Percentiles rank a stretch among this genome's conserved stretches.
These are phyloP conservation scores for Thalia dealbata DNA, from an alignment of 176 grass and related monocot species.

Conservation along the genomic window DNA sequence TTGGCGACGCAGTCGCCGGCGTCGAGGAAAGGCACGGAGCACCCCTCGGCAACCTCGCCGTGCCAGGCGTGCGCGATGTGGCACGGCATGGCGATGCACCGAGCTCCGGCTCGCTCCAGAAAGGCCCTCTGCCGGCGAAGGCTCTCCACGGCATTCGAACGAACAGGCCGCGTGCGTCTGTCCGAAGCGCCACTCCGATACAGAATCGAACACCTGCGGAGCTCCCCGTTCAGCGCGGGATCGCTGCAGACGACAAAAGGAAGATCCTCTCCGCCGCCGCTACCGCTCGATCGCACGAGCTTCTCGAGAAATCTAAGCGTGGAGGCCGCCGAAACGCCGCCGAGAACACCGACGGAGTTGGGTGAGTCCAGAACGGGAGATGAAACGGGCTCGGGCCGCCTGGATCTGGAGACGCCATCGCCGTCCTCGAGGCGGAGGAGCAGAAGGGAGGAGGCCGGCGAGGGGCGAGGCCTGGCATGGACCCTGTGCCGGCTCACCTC, in stretches of 20 bases:
- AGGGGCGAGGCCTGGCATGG: neutral
- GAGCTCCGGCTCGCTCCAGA: slow-evolving; percentile 52
- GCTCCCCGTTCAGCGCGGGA: slow-evolving; percentile 30
- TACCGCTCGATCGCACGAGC: slow-evolving; percentile 38
- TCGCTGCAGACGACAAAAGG: slow-evolving; percentile 60
- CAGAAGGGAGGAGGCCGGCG: neutral
- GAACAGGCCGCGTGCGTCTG: neutral
- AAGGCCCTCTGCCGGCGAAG: slow-evolving; percentile 39
- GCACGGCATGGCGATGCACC: slow-evolving; percentile 77
- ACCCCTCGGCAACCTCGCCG: slow-evolving; percentile 45
- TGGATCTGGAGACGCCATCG: slow-evolving; percentile 13
- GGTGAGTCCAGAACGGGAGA: slow-evolving; percentile 27
- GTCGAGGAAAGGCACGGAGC: slow-evolving; percentile 50
- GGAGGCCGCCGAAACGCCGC: slow-evolving; percentile 40
- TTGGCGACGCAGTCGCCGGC: slow-evolving; percentile 46
- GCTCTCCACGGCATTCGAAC: slow-evolving; percentile 38
- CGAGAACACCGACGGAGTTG: slow-evolving; percentile 42
- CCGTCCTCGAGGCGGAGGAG: neutral
- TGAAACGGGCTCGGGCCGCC: slow-evolving; percentile 21
- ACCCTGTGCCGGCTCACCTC: neutral
- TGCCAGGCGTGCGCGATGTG: slow-evolving; percentile 53
- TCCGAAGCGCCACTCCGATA: no score
- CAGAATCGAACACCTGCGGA: neutral
- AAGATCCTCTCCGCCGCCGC: slow-evolving; percentile 14
- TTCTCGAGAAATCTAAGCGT: slow-evolving; percentile 61